These are phyloP conservation scores for Annulohypoxylon bovei DNA, from an alignment of 495 filamentous ascomycete genomes.

Conservation along the genomic window DNA sequence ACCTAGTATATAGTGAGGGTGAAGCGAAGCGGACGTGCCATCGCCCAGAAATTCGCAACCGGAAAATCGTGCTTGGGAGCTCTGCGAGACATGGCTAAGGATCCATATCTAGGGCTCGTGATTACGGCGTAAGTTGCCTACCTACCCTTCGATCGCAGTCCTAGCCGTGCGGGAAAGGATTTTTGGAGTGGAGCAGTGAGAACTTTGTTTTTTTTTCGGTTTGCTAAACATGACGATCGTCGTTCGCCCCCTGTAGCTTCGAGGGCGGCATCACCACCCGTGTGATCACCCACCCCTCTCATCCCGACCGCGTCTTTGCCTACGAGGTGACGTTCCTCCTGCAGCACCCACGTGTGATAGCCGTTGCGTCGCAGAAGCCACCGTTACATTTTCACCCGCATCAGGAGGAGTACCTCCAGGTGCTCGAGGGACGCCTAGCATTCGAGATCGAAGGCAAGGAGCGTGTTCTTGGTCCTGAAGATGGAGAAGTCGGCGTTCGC, in stretches of 20 bases:
- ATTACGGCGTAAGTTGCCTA: slow-evolving; percentile 38
- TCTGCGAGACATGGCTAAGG: slow-evolving; percentile 15
- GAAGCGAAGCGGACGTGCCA: neutral
- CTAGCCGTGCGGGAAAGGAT: slow-evolving; percentile 7
- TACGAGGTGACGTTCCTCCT: slow-evolving; percentile 52
- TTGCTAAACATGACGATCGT: slow-evolving; percentile 24
- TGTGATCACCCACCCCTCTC: slow-evolving; percentile 37
- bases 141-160: neutral
- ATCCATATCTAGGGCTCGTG: slow-evolving; percentile 37
- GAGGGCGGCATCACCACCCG: slow-evolving; percentile 46
- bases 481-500: slow-evolving; percentile 50
- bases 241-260: slow-evolving; percentile 40
- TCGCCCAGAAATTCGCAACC: neutral
- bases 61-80: neutral
- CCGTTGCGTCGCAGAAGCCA: slow-evolving; percentile 50
- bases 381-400: slow-evolving; percentile 59
- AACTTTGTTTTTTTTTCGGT: neutral
- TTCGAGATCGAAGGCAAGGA: slow-evolving; percentile 52
- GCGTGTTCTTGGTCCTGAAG: slow-evolving; percentile 40
- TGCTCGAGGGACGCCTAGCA: slow-evolving; percentile 50
- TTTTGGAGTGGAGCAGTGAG: neutral
- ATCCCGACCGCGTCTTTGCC: slow-evolving; percentile 49
- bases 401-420: slow-evolving; percentile 56
- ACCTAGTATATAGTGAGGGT: neutral
- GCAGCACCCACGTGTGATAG: slow-evolving; percentile 46